Conservation (phyloP, 208 protist genomes). For the Novymonas esmeraldas region DNA sequence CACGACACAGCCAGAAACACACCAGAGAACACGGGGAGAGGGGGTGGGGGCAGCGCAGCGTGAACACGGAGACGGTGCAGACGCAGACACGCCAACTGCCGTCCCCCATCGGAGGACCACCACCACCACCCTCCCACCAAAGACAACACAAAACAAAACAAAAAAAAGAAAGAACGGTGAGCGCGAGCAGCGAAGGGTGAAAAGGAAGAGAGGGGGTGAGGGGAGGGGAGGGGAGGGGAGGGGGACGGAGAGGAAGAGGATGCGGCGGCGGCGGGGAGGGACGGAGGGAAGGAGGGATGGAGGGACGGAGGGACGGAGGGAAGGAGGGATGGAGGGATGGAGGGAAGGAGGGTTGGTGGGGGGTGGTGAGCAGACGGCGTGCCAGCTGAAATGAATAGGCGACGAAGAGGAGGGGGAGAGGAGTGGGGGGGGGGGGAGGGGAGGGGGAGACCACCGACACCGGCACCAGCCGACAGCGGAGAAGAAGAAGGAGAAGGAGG, state of each 20-base stretch:
- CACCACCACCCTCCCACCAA: too few species aligned
- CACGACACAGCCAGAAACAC: too few species aligned
- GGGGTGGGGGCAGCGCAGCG: not conserved
- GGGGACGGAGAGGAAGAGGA: too few species aligned
- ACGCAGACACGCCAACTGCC: too few species aligned
- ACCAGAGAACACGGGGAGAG: too few species aligned
- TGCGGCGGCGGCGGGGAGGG: not conserved
- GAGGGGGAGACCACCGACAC: not conserved
- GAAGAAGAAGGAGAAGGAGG: not conserved
- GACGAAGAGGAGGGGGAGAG: not conserved
- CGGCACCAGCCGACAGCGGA: not conserved
- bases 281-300: not conserved
- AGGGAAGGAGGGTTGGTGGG: not conserved
- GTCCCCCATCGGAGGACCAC: too few species aligned
- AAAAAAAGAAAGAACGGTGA: not conserved
- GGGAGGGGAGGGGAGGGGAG: too few species aligned
- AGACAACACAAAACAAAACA: not conserved
- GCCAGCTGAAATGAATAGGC: not conserved
- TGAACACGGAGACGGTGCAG: too few species aligned
- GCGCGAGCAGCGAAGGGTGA: not conserved
- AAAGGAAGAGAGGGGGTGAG: not conserved
- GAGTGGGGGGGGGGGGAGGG: not conserved
- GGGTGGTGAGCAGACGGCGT: not conserved
- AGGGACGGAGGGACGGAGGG: not conserved
- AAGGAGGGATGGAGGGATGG: not conserved